A percentile compares a stretch with the other conserved stretches of the same genome.
These are phyloP conservation scores for Calonectria pseudoturangicola DNA, from an alignment of 2,329 filamentous ascomycete species.

Conservation along the genomic window DNA sequence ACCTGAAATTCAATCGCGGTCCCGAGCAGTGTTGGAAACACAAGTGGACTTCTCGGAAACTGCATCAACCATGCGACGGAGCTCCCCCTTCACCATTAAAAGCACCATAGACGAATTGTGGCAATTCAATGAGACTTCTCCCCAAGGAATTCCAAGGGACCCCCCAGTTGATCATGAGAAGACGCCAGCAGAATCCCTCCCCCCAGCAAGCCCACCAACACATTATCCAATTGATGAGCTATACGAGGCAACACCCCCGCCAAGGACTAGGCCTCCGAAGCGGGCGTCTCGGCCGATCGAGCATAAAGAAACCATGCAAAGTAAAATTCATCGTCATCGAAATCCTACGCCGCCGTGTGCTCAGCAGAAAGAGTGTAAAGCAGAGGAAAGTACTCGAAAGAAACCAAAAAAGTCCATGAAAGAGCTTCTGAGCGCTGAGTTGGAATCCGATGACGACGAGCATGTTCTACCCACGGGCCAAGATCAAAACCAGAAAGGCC, in stretches of 20 bases:
- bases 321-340: background rate
- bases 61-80: constrained; percentile 58
- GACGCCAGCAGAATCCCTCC: constrained; percentile 17
- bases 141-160: constrained; percentile 22
- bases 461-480: background rate
- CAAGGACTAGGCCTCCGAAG: constrained; percentile 21
- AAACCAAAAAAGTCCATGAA: constrained; percentile 33
- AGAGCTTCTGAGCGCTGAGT: constrained; percentile 21
- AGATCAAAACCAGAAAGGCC: background rate
- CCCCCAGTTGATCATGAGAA: constrained; percentile 24
- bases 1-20: background rate
- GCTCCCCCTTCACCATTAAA: constrained; percentile 52
- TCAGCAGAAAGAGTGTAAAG: background rate
- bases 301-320: background rate
- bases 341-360: constrained; percentile 28
- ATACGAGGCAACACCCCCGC: constrained; percentile 53
- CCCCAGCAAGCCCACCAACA: constrained; percentile 1
- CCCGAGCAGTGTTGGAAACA: background rate
- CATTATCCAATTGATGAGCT: constrained; percentile 55
- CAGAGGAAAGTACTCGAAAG: background rate
- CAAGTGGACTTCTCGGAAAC: constrained; percentile 60
- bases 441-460: constrained; percentile 27
- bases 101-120: constrained; percentile 43
- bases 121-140: constrained; percentile 43
- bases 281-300: background rate